phyloP scores from a whole-genome alignment of 2,329 filamentous ascomycete species.

The Endothia cerciana region DNA sequence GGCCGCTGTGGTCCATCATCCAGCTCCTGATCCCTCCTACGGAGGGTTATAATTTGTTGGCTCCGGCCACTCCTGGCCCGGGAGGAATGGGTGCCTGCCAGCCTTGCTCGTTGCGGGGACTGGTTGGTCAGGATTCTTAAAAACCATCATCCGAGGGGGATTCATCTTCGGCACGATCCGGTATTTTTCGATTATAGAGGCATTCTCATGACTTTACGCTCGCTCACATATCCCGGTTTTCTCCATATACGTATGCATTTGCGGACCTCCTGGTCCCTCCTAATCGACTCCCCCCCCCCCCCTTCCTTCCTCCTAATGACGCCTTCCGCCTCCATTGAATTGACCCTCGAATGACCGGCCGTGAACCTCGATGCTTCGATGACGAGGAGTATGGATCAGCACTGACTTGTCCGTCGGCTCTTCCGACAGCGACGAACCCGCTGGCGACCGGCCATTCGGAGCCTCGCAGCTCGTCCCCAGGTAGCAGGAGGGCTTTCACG shows the following conservation, averaged over 20 bases:
- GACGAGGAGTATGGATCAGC: background rate
- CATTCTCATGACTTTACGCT: conserved; percentile 31
- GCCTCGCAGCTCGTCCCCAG: background rate
- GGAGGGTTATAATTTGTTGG: conserved; percentile 19
- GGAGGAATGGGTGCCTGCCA: conserved; percentile 9
- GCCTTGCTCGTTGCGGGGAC: conserved; percentile 19
- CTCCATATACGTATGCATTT: conserved; percentile 30
- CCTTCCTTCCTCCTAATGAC: conserved; percentile 20
- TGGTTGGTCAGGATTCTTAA: conserved; percentile 22
- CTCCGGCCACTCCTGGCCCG: conserved; percentile 10
- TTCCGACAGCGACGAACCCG: background rate
- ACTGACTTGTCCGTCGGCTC: background rate
- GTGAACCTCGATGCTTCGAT: conserved; percentile 3
- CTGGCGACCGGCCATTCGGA: background rate
- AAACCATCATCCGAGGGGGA: conserved; percentile 23
- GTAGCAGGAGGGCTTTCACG: background rate
- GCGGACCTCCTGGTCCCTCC: conserved; percentile 28
- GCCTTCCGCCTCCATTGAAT: conserved; percentile 14
- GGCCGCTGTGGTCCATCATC: conserved; percentile 30
- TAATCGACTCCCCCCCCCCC: conserved; percentile 24
- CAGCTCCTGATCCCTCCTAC: conserved; percentile 11
- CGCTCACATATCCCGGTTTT: conserved; percentile 29
- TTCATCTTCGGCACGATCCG: conserved; percentile 29
- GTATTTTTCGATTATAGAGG: conserved; percentile 30
- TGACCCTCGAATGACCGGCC: conserved; percentile 12